Base-by-base conservation (phyloP, 805 yeast genomes). In the Candida taoyuanica region DNA sequence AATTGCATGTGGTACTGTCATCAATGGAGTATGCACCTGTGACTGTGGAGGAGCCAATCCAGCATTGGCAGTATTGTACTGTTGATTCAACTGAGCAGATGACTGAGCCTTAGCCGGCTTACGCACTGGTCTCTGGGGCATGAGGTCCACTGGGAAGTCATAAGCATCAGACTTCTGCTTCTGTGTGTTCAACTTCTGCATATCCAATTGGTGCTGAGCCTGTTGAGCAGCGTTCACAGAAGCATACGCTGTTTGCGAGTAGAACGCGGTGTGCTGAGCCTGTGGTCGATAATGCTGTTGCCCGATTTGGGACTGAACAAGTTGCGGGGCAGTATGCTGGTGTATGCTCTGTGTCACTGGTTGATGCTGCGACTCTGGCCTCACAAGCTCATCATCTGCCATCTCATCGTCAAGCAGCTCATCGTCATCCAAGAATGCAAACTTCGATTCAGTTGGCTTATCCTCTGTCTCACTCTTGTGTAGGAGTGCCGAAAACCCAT, bases 161-260 rank as follows among this genome's bases (percentile, higher is more conserved):
- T 81, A 83, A 0, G 88, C 87, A 60, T 81, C 86, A n/a, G 80
- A 73, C 54, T 76, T 79, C 49, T 73, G 71, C 56, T 79, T 78
- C 28, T 65, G 64, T n/a, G 59, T 60, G 37, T 64, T 66, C 14
- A 76, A 53, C 33, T 65, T 64, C 39, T 50, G 36, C 12, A 58
- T 34, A 17, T 52, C 59, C 18, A 58, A 32, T 28, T 43, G 42
- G 7, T 43, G 46, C n/a, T 33, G 37, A 5, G 32, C 37, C 19
- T 27, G 40, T 15, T n/a, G 33, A n/a, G 42, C 43, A n/a, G 40
- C 44, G n/a, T 33, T 11, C 12, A 27, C 24, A 5, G 19, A 11
- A 4, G 35, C 14, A 12, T 17, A 14, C 21, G 23, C 8, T 15
- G 36, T 3, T 31, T 32, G 24, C 14, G 14, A 19, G 17, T 7